Base-by-base conservation (phyloP, 176 grass and related monocot species). In the Triticum timopheevii region DNA sequence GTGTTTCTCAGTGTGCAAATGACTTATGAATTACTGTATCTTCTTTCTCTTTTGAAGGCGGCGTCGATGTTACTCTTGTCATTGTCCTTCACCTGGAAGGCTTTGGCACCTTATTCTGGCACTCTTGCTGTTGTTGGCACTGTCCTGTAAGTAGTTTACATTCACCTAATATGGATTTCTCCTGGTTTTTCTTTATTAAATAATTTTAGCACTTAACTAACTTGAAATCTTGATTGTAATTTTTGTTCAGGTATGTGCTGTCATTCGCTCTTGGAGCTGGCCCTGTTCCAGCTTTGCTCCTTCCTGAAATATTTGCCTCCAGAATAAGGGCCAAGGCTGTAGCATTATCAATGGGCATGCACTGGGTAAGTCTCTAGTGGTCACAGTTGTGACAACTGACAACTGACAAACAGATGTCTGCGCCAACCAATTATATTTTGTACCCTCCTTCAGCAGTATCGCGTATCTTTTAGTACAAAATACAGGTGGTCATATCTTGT, bases 311-410 rank as follows among this genome's bases (percentile, higher is more conserved):
- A 87, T 99, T 99, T 81, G 94, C 97, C 35, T 99, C 97, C 54
- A 97, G 97, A 91, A 99, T 99, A 73, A 96, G 97, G 92, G 97
- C 47, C 42, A 99, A 99, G 87, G 97, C 97, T 56, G 97, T 99
- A 3, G 92, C 97, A 30, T 92, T 99, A 77, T 99, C 97, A 87
- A 83, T 97, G 22, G 94, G 97, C 65, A 99, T 99, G 97, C 97
- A 99, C 78, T 99, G 97, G 97, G 97, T 99, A 92, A 88, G 86
- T 93, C 65, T 85, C 49, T 20, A 73, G 28, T 80, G 22, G 31
- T 81, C 23, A 28, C 19, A 22, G 56, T 59, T 20, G 56, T 59
- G 56, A 59, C 56, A 59, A 22, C 7, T 59, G 56, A 59, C 56
- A 59, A 22, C 7, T 59, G 56, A 10, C 72, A 61, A 70, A 50